phyloP scores from a whole-genome alignment of 106 monocot genomes.

The Dioscorea dumetorum region DNA sequence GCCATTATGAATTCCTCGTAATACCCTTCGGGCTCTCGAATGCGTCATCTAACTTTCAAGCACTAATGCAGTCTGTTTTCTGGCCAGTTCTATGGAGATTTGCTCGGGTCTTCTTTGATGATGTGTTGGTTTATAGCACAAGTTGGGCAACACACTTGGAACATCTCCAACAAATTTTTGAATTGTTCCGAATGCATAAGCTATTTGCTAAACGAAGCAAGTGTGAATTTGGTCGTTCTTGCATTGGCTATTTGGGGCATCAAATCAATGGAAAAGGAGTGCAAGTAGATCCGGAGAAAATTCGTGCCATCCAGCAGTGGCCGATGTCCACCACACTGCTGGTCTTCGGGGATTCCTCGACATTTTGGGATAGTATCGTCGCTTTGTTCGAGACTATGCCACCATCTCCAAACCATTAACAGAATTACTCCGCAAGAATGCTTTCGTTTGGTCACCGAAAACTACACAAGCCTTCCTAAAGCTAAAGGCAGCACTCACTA shows the following conservation, averaged over 20 bases:
- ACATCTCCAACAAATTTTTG: conserved; percentile 3
- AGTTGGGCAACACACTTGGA: not conserved
- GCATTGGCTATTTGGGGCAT: not conserved
- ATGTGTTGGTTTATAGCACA: no score
- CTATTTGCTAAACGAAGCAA: not conserved
- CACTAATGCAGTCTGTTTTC: no score
- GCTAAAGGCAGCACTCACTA: not conserved
- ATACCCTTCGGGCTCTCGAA: no score
- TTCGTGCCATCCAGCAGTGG: not conserved
- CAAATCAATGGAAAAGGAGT: not conserved
- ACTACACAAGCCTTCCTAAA: not conserved
- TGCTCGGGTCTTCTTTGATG: no score
- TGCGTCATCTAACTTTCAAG: no score
- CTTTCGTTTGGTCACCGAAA: conserved; percentile 1
- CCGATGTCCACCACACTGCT: not conserved
- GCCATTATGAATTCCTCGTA: no score
- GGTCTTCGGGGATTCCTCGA: conserved; percentile 4
- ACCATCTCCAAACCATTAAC: conserved; percentile 1
- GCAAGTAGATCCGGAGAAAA: not conserved
- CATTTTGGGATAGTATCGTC: not conserved
- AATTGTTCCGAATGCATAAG: not conserved
- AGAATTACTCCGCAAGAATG: conserved; percentile 1
- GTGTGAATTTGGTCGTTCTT: not conserved
- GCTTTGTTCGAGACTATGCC: no score
- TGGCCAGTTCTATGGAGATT: no score